A percentile compares a stretch with the other conserved stretches of the same genome.
Evolutionary conservation across 2,329 filamentous ascomycete species (phyloP).

Genomic region (Alternaria gaisen): DNA sequence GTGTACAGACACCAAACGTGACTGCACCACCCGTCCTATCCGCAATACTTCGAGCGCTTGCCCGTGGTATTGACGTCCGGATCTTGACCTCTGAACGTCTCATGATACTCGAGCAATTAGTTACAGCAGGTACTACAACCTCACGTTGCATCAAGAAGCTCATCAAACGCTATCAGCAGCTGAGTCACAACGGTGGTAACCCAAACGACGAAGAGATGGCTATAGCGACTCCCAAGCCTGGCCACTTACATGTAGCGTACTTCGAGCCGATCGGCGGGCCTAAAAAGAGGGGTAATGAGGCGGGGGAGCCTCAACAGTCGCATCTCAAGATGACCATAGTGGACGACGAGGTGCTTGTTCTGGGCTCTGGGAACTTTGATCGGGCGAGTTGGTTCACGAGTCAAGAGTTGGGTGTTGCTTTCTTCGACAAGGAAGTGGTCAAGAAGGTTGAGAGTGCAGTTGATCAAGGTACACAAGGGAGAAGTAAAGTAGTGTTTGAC

Average conservation of each 20-base stretch:
- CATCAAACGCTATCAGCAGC: conserved; percentile 62
- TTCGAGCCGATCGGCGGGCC: conserved; percentile 55
- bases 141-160: conserved; percentile 69
- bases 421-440: conserved; percentile 57
- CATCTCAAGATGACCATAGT: conserved; percentile 82
- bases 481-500: conserved; percentile 38
- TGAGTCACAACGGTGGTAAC: conserved; percentile 24
- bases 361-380: conserved; percentile 86
- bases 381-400: conserved; percentile 87
- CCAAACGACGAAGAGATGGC: conserved; percentile 42
- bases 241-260: conserved; percentile 67
- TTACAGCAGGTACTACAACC: conserved; percentile 80
- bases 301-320: conserved; percentile 72
- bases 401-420: conserved; percentile 77
- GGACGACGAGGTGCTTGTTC: conserved; percentile 71
- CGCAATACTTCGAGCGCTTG: conserved; percentile 68
- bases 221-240: conserved; percentile 43
- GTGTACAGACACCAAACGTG: conserved; percentile 80
- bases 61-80: conserved; percentile 72
- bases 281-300: conserved; percentile 33
- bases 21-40: conserved; percentile 72
- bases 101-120: conserved; percentile 82
- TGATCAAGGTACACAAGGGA: conserved; percentile 35
- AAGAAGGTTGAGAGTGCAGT: conserved; percentile 36
- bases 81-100: conserved; percentile 73